Base-by-base conservation (phyloP, 257 asterid species). In the Salvia miltiorrhiza region DNA sequence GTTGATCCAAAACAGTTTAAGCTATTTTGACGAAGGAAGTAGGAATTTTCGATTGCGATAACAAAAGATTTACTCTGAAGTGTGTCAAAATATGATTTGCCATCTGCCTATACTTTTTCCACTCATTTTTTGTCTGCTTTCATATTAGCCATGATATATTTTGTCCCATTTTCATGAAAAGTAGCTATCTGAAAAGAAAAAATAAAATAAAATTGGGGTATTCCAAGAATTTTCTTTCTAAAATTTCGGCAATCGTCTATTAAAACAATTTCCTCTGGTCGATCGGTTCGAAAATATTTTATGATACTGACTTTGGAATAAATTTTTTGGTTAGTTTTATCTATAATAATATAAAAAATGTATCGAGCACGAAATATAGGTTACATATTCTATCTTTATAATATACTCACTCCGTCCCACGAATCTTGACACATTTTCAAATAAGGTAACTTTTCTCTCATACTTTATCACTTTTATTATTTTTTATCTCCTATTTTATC, bases 201-300 rank as follows among this genome's bases (percentile, higher is more conserved):
- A n/a, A n/a, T n/a, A 26, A 55, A 23, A 47, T 10, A 7, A 40
- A 65, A 47, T 7, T 13, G 11, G 16, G 44, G 20, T 41, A 37
- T 80, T 80, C 85, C 73, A 11, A 4, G 87, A 77, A 78, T 65
- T 59, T 78, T 66, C 78, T 4, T 4, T 52, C 56, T 45, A 16
- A 55, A 14, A 5, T 10, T 17, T 43, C 21, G 14, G 64, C 28
- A 17, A 17, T 11, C 2, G 14, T 53, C 59, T 14, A 23, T 55
- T 12, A 20, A 6, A 50, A 8, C 2, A 11, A 44, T 43, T 23
- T 8, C 24, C 7, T 12, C 13, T 3, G 4, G n/a, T n/a, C n/a
- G 11, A 23, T 30, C 41, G 21, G 14, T 55, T 55, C 21, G 40
- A n/a, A 14, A 26, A 28, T 7, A n/a, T 53, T 21, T 6, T 57